Conservation (phyloP, 495 filamentous ascomycete genomes). For the Penicillium chermesinum region DNA sequence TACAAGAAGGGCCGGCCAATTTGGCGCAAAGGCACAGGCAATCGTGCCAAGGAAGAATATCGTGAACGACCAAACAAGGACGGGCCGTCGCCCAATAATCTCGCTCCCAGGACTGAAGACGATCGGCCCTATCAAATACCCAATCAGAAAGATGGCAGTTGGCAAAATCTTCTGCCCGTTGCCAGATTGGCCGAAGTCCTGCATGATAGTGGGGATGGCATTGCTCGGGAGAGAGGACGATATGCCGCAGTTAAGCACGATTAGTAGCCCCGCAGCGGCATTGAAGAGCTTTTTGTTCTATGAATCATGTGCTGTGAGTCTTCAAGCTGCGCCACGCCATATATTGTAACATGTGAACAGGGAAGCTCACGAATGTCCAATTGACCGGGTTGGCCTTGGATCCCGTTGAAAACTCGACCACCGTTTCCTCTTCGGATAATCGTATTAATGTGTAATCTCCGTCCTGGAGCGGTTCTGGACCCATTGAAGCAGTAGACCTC, state of each 20-base stretch:
- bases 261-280: conserved; percentile 49
- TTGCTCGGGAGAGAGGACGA: conserved; percentile 64
- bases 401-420: conserved; percentile 29
- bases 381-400: conserved; percentile 27
- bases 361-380: conserved; percentile 27
- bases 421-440: conserved; percentile 17
- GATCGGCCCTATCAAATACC: conserved; percentile 62
- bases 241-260: conserved; percentile 70
- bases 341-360: neutral
- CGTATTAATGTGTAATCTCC: conserved; percentile 19
- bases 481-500: conserved; percentile 6
- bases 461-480: neutral
- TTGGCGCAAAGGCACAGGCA: conserved; percentile 63
- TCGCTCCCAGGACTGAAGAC: conserved; percentile 68
- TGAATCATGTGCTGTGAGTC: neutral
- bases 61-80: conserved; percentile 57
- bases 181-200: conserved; percentile 34
- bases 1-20: conserved; percentile 59
- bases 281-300: conserved; percentile 55
- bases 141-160: conserved; percentile 69
- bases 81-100: conserved; percentile 58
- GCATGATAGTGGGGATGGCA: conserved; percentile 48
- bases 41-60: conserved; percentile 64
- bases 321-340: conserved; percentile 5
- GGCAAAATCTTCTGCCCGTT: conserved; percentile 56